Evolutionary conservation across 2,329 filamentous ascomycete genomes (phyloP), one percentile per base, ranked within the genome.

Genomic region (Elsinoe fawcettii): DNA sequence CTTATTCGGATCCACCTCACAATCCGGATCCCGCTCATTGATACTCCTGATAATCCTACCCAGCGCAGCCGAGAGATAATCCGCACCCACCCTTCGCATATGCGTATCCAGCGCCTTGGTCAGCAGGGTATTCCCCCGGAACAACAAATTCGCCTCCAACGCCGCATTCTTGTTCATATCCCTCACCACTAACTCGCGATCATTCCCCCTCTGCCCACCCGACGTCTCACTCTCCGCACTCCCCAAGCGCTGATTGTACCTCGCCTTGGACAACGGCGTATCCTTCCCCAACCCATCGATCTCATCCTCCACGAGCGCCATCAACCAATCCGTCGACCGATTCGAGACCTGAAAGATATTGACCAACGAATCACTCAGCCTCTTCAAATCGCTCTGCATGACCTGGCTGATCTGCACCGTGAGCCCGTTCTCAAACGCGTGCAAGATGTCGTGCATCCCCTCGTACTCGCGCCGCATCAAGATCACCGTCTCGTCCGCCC

Each of bases 271-370:
- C 61, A 86, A 81, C 0, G 86, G 83, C 12, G 84, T 83, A 64
- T 96, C 90, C 67, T 86, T 95, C 57, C 90, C 83, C 16, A 93
- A 85, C 0, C 92, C 92, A 66, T 97, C 93, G 58, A 99, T 97
- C 70, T 99, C 93, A 67, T 97, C 92, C 70, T 99, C 93, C 0
- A 96, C 88, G 39, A 99, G 76, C 2, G 89, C 85, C 77, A 90
- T 93, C 20, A 99, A 80, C 93, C 93, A 99, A 59, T 96, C 90
- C 43, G 81, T 80, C 2, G 88, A 87, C 36, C 83, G 82, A 0
- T 89, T 90, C 2, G 90, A 92, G 2, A 95, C 91, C 67, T 99
- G 93, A 66, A 92, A 99, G 55, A 99, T 95, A 68, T 97, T 95
- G 61, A 97, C 75, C 36, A 97, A 82, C 25, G 87, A 84, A 67